A percentile compares a stretch with the other conserved stretches of the same genome.
Conservation (phyloP, 78 protist species). For the Dictyostelium brefeldianum region DNA sequence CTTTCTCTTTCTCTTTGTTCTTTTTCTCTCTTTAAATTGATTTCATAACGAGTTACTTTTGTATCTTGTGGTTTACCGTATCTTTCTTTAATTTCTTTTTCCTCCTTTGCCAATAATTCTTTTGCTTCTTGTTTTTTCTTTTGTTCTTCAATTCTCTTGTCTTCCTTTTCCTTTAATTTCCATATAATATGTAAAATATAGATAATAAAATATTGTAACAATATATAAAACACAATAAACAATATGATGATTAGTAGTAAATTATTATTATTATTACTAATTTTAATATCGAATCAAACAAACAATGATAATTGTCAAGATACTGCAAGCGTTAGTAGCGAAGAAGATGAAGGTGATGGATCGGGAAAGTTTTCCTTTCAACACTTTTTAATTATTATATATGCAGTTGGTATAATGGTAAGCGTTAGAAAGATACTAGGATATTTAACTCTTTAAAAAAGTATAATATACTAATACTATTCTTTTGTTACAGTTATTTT, state of each 20-base stretch:
- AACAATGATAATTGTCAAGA: not conserved
- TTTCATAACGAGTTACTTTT: slow-evolving; percentile 50
- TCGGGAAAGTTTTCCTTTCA: slow-evolving; percentile 16
- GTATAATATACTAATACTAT: not conserved
- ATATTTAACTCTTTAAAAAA: no score
- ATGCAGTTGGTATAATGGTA: slow-evolving; percentile 17
- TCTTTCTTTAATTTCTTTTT: slow-evolving; percentile 40
- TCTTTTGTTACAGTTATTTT: not conserved
- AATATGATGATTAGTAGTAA: no score
- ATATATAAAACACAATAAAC: no score
- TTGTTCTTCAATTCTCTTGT: slow-evolving; percentile 44
- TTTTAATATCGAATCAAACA: no score
- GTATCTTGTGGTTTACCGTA: slow-evolving; percentile 55
- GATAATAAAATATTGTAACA: no score
- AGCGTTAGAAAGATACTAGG: no score
- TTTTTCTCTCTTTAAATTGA: slow-evolving; percentile 32
- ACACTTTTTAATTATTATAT: slow-evolving; percentile 36
- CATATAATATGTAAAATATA: not conserved
- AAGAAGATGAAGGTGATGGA: not conserved
- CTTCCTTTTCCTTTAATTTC: slow-evolving; percentile 70
- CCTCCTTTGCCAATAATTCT: slow-evolving; percentile 30
- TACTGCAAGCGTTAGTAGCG: not conserved
- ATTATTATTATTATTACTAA: no score
- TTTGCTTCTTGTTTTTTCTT: slow-evolving; percentile 62
- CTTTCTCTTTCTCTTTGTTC: slow-evolving; percentile 51